phyloP scores from a whole-genome alignment of 331 rosid genomes.

The Acacia pycnantha region DNA sequence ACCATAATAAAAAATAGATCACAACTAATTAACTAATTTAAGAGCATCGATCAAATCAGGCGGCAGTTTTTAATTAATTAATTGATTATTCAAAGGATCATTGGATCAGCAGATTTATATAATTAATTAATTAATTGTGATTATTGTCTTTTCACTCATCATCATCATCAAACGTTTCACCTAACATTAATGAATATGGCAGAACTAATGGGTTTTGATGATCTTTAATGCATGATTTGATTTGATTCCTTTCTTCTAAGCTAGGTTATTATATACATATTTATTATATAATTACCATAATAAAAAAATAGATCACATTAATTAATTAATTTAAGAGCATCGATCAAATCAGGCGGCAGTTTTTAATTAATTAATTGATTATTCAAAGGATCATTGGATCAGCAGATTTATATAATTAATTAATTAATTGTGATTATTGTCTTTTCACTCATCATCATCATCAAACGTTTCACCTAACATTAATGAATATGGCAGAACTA shows the following conservation, averaged over 20 bases:
- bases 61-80: slow-evolving; percentile 28
- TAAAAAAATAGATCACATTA: too few species aligned
- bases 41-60: slow-evolving; percentile 23
- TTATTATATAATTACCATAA: too few species aligned
- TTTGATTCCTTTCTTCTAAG: too few species aligned
- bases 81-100: neutral
- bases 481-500: neutral
- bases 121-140: too few species aligned
- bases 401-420: neutral
- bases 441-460: slow-evolving; percentile 24
- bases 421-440: slow-evolving; percentile 32
- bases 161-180: too few species aligned
- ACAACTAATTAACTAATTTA: too few species aligned
- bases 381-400: slow-evolving; percentile 25
- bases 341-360: slow-evolving; percentile 37
- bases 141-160: too few species aligned
- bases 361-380: neutral
- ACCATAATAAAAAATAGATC: too few species aligned
- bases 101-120: slow-evolving; percentile 13
- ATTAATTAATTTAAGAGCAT: neutral
- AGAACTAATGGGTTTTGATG: too few species aligned
- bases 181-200: too few species aligned
- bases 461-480: slow-evolving; percentile 51
- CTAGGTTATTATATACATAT: too few species aligned
- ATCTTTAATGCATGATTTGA: too few species aligned